Base-by-base conservation (phyloP, 2,329 filamentous ascomycete genomes). In the Fusarium pseudonygamai region DNA sequence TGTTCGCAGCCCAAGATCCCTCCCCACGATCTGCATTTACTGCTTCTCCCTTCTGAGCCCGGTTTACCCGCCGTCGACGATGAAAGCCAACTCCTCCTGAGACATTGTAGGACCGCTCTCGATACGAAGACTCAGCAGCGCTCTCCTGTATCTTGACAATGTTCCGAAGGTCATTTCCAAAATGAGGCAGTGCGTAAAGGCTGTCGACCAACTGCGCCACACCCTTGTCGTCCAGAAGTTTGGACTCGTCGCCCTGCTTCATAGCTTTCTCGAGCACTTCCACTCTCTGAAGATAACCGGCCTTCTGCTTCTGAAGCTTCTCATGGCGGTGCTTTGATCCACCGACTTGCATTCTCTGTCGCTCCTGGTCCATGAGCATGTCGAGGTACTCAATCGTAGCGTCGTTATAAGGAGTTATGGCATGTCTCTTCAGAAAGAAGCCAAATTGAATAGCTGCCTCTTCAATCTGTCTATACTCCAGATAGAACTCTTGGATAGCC, bases 401-500 rank as follows among this genome's bases (percentile, higher is more conserved):
- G 10, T 68, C 60, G 11, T 71, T 71, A 20, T 68, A 64, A 7
- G 68, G 60, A 1, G 64, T 68, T 6, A 61, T 71, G 5, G 60
- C 60, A 1, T 71, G 47, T 10, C 56, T 45, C 39, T 71, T 40
- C 4, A 68, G 45, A 24, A 68, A 68, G 18, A 71, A 55, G 1
- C 55, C 64, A 55, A 71, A 68, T 14, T 68, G 68, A 12, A 64
- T 58, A 13, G 64, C 60, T 4, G 68, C 64, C 28, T 71, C 68
- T 39, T 58, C 64, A 9, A 71, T n/a, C 28, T 61, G 49, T n/a
- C 10, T 15, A 5, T 64, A 40, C 10, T 67, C 64, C 9, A 60
- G 32, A 15, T 30, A 30, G 36, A 57, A 67, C 9, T 64, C 64
- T n/a, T 70, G 43, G 4, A 67, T 67, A 6, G 64, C 59, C 16